Base-by-base conservation (phyloP, 768 basidiomycete genomes). In the Pulveroboletus sp. region DNA sequence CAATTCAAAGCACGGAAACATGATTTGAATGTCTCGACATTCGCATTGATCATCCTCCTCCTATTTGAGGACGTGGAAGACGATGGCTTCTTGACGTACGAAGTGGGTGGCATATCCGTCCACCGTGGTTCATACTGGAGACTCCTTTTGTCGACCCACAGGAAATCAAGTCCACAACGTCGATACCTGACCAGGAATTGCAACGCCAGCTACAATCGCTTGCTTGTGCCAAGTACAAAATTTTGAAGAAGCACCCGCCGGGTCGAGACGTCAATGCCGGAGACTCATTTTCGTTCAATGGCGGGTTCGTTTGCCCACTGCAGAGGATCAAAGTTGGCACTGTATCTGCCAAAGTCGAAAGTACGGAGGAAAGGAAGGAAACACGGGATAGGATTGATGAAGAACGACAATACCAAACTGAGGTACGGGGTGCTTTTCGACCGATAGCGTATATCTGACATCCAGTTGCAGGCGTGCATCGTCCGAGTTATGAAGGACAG, bases 401-500 rank as follows among this genome's bases (percentile, higher is more conserved):
- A 63, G 94, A 95, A 66, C 74, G 97, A 39, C 82, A 77, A 53
- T 84, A 93, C 68, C 85, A 94, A 68, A 88, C 84, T 38, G 95
- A 98, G 74, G 95, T 92, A 52, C 45, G 80, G 10, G 5, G 21
- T 13, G 19, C 11, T 38, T 39, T 24, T 25, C 12, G 20, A 37
- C 16, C 12, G 31, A 23, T 47, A 40, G 32, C 36, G 40, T 1
- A 32, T 7, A 9, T 50, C 32, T 58, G 47, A 56, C n/a, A 25
- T 29, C 19, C n/a, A 40, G 3, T 40, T 12, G n/a, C 53, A 99
- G 94, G 97, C 97, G 2, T 97, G 92, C 62, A 87, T 98, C 53
- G 97, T 99, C 21, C 85, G 97, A 27, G 84, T 97, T 24, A 98
- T 99, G 95, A 98, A 98, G 71, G 86, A 92, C 63, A 75, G 94